phyloP scores from a whole-genome alignment of 345 rosid genomes.

The Alliaria petiolata region DNA sequence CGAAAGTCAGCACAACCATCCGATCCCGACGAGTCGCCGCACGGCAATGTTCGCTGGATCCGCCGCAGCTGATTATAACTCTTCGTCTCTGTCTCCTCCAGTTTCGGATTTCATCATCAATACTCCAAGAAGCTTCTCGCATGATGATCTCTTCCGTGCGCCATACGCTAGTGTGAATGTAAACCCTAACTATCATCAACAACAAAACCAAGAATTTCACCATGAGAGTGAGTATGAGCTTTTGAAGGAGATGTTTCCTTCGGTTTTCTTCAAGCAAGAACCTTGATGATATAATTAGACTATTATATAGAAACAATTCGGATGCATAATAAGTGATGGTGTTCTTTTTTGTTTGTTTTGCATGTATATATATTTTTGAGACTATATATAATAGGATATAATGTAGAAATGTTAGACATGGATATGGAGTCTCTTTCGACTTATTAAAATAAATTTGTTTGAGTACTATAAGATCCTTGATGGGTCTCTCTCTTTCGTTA shows the following conservation, averaged over 20 bases:
- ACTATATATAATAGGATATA: background rate
- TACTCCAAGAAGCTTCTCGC: constrained; percentile 37
- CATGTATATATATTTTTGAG: constrained; percentile 11
- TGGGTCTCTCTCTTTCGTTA: background rate
- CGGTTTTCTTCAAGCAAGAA: constrained; percentile 63
- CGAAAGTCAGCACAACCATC: constrained; percentile 91
- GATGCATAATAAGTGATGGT: constrained; percentile 18
- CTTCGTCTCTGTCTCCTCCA: background rate
- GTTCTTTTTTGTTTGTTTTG: constrained; percentile 11
- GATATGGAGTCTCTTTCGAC: background rate
- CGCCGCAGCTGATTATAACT: constrained; percentile 6
- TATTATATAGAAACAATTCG: constrained; percentile 7
- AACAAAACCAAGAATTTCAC: constrained; percentile 26
- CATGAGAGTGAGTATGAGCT: constrained; percentile 65
- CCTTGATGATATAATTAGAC: background rate
- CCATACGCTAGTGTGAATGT: constrained; percentile 22
- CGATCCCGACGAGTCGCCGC: constrained; percentile 53
- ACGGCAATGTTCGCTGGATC: constrained; percentile 38
- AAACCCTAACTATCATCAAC: constrained; percentile 32
- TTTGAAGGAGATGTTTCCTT: constrained; percentile 73
- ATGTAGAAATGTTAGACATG: background rate
- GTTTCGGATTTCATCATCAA: constrained; percentile 20
- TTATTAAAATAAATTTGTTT: background rate
- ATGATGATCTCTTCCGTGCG: constrained; percentile 31
- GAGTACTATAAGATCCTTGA: background rate